Conservation (phyloP, 2,329 filamentous ascomycete species). For the Clarireedia paspali region DNA sequence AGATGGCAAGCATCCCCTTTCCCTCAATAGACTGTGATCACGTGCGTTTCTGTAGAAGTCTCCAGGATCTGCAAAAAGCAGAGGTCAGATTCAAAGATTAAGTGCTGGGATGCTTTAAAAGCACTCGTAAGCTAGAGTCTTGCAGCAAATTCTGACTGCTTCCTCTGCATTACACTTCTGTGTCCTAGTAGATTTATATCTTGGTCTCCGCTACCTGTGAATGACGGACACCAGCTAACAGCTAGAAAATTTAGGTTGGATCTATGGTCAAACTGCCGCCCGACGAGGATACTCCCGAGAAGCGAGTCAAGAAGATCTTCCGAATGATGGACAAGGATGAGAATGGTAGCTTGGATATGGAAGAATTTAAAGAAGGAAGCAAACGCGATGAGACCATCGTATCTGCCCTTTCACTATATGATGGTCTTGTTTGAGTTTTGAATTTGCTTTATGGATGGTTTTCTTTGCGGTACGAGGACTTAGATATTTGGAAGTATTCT, state of each 20-base stretch:
- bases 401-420: slow-evolving; percentile 90
- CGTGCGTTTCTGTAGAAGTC: background rate
- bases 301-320: slow-evolving; percentile 97
- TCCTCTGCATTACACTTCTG: background rate
- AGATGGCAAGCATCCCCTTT: slow-evolving; percentile 63
- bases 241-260: slow-evolving; percentile 59
- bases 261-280: slow-evolving; percentile 99
- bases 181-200: too few species aligned
- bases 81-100: background rate
- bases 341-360: slow-evolving; percentile 92
- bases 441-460: background rate
- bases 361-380: slow-evolving; percentile 98
- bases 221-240: background rate
- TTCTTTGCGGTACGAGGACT: slow-evolving; percentile 3
- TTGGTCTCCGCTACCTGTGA: too few species aligned
- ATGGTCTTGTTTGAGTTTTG: slow-evolving; percentile 73
- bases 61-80: background rate
- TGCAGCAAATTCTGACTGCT: background rate
- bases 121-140: background rate
- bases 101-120: background rate
- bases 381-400: slow-evolving; percentile 99
- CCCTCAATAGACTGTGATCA: background rate
- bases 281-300: slow-evolving; percentile 98
- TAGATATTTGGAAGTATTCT: slow-evolving; percentile 4
- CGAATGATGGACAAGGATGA: slow-evolving; percentile 99